Conservation (phyloP, 2,329 filamentous ascomycete species). For the Helminthosporium solani region DNA sequence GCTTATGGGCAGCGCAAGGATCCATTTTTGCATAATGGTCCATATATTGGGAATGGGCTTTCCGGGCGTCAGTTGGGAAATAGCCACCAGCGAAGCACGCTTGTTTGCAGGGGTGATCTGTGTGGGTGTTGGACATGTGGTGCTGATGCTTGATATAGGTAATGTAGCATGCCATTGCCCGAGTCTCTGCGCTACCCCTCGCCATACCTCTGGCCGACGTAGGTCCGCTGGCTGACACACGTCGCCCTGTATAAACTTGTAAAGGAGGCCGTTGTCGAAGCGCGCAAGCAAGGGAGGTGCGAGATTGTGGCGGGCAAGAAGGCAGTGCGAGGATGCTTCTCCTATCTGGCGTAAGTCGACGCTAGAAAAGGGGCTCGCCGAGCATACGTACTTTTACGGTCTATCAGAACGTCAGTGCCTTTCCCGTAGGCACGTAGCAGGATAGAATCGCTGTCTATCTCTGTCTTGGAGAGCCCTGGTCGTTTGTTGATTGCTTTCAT, state of each 20-base stretch:
- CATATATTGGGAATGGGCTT: conserved; percentile 84
- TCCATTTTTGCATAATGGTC: conserved; percentile 97
- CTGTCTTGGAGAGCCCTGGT: conserved; percentile 69
- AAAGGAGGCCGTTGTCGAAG: conserved; percentile 95
- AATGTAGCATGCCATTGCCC: conserved; percentile 88
- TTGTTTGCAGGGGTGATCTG: conserved; percentile 34
- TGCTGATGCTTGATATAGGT: conserved; percentile 55
- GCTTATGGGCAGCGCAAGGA: conserved; percentile 73
- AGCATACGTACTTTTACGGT: conserved; percentile 74
- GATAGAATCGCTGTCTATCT: conserved; percentile 81
- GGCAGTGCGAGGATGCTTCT: conserved; percentile 71
- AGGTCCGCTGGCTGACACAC: conserved; percentile 81
- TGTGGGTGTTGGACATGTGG: conserved; percentile 37
- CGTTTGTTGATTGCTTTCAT: conserved; percentile 73
- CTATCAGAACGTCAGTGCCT: conserved; percentile 91
- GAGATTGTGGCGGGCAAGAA: conserved; percentile 78
- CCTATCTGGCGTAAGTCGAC: conserved; percentile 44
- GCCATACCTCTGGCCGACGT: conserved; percentile 71
- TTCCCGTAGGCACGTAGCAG: conserved; percentile 91
- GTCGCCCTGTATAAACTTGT: conserved; percentile 81
- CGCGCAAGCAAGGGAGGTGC: conserved; percentile 85
- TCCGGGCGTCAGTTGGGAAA: conserved; percentile 55
- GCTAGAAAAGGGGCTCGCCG: conserved; percentile 6
- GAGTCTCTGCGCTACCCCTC: conserved; percentile 77
- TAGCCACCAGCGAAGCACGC: conserved; percentile 39